Evolutionary conservation across 306 rosid genomes (phyloP).

Genomic region (Citrullus mucosospermus): DNA sequence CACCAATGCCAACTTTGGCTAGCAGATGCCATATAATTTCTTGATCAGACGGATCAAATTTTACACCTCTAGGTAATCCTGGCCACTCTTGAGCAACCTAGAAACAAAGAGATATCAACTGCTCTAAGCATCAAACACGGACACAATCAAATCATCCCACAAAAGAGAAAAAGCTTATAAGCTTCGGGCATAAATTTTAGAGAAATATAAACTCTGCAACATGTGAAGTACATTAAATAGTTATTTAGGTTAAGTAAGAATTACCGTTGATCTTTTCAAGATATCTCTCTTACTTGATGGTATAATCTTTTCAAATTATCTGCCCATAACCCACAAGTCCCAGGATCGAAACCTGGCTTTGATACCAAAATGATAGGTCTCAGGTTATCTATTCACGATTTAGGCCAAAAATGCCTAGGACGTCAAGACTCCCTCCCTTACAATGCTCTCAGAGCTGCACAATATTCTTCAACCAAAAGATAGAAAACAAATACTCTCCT

Average conservation of each 20-base stretch:
- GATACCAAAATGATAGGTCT: too few relatives aligned
- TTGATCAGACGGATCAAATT: constrained; percentile 15
- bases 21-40: constrained; percentile 9
- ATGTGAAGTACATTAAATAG: background rate
- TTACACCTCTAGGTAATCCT: constrained; percentile 12
- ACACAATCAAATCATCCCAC: background rate
- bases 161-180: background rate
- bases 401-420: too few relatives aligned
- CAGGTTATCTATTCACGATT: too few relatives aligned
- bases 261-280: background rate
- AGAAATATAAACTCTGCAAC: background rate
- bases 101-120: constrained; percentile 8
- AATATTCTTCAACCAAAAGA: too few relatives aligned
- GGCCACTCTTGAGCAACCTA: constrained; percentile 15
- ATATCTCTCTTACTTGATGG: background rate
- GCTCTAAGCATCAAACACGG: background rate
- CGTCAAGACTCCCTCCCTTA: too few relatives aligned
- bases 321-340: too few relatives aligned
- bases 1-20: constrained; percentile 11
- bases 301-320: too few relatives aligned
- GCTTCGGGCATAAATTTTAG: background rate
- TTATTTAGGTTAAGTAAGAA: background rate
- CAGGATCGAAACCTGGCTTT: too few relatives aligned
- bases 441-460: too few relatives aligned
- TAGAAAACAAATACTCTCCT: too few relatives aligned